Base-by-base conservation (phyloP, 1,284 basidiomycete genomes). In the Naganishia sp. region DNA sequence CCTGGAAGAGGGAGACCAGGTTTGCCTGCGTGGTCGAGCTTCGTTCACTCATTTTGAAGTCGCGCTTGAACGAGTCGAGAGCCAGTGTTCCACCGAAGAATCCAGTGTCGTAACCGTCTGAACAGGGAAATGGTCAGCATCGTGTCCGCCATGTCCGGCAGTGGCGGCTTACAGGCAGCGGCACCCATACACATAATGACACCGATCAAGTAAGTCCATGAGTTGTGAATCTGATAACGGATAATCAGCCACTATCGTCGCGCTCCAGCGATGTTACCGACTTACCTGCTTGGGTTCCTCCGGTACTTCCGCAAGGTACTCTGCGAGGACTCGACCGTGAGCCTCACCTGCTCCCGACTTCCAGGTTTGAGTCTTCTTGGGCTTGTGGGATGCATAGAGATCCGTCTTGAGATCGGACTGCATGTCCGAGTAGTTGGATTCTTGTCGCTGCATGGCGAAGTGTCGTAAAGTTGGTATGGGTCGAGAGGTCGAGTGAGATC, bases 1-100 rank as follows among this genome's bases (percentile, higher is more conserved):
- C 89, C 75, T 90, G 89, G 21, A 91, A 83, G 23, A 90, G 88
- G 10, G 88, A 87, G 28, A 90, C 89, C 45, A 87, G 83, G 71
- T 87, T 85, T 64, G 76, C 49, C 32, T 60, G 55, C 1, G 55
- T 51, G 10, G 49, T 52, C 28, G 53, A 54, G 6, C 67, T 68
- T 31, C 68, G 55, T 54, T 82, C 83, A 9, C 83, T 86, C 31
- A 90, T 81, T 7, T 85, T 85, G 72, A 90, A 91, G 51, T 85
- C 82, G 10, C 77, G 58, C 69, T 84, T 79, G 80, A 92, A 91
- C 70, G 84, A 86, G 3, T 75, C 70, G 52, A 86, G 83, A 18
- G 82, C 82, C 32, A 90, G 87, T 58, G 89, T 85, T 49, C 87
- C 87, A 50, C 87, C 87, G 45, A 86, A 87, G 64, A 84, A 80